These are phyloP conservation scores for Raffaelea arxii DNA, from an alignment of 2,329 filamentous ascomycete species.

Conservation along the genomic window DNA sequence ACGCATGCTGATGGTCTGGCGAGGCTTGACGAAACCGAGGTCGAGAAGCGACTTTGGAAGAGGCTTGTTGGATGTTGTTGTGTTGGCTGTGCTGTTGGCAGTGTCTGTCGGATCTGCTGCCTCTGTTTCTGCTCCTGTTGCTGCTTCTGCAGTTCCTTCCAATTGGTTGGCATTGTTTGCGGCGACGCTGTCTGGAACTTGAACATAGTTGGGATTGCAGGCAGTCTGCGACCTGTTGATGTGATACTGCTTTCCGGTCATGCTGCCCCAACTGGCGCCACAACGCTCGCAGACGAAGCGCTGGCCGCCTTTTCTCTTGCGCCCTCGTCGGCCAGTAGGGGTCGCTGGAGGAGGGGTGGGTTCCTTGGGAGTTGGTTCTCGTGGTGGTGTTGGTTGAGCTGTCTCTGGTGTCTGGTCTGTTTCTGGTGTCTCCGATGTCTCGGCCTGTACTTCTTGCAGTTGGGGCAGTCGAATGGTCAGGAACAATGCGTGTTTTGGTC, in stretches of 20 bases:
- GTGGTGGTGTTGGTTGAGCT: neutral
- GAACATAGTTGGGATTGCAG: constrained; percentile 40
- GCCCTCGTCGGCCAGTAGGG: constrained; percentile 1
- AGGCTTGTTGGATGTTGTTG: too few species aligned
- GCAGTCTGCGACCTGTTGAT: constrained; percentile 41
- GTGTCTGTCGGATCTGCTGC: too few species aligned
- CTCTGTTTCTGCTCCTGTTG: neutral
- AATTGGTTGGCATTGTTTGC: too few species aligned
- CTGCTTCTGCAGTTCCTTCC: constrained; percentile 12
- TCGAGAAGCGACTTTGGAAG: too few species aligned
- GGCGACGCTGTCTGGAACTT: constrained; percentile 16
- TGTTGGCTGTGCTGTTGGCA: too few species aligned
- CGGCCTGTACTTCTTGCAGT: too few species aligned
- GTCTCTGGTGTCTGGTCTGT: too few species aligned
- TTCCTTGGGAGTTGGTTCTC: neutral
- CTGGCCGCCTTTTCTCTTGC: constrained; percentile 13
- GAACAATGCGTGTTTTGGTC: too few species aligned
- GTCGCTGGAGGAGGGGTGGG: neutral
- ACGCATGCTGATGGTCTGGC: too few species aligned
- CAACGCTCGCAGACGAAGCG: constrained; percentile 42
- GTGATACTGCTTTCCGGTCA: constrained; percentile 49
- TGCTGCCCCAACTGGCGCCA: constrained; percentile 46
- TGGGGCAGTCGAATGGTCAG: too few species aligned
- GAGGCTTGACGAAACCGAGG: too few species aligned
- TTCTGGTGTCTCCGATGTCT: too few species aligned